Evolutionary conservation across 164 flowering plant genomes (phyloP), one percentile per base, ranked within the genome.

Genomic region (Malania oleifera): DNA sequence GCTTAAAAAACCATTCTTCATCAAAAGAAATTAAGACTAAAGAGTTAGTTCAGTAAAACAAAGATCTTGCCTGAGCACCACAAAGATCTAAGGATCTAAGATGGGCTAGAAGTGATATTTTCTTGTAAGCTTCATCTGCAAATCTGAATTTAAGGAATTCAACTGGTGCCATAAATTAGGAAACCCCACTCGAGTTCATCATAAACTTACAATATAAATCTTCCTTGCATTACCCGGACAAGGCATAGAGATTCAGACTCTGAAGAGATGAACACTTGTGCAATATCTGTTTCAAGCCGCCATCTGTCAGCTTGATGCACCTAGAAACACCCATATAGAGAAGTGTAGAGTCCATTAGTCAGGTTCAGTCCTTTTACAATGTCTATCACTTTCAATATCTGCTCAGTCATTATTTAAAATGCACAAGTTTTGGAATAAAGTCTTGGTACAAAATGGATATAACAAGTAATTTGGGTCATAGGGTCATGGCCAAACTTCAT

Each of bases 221-320:
- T 31, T 57, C 24, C 28, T 56, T 4, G 1, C 15, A 39, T n/a
- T 72, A 89, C 95, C 91, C 72, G 6, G 95, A 89, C 15, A 85
- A 73, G 28, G 98, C 98, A 77, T 89, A 92, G 25, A 92, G 84
- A 65, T 89, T 92, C 57, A 92, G 79, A 62, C 77, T 77, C 61
- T 49, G 76, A 3, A 92, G 80, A 51, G 57, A 64, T 26, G 77
- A 70, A 69, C 95, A 89, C 23, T 75, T 81, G 11, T 56, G 45
- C 52, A 85, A 54, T 70, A 92, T 77, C 56, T 75, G 82, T 52
- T 77, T 74, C 76, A 89, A 73, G 55, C 98, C 96, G 49, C 50
- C 47, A 67, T 92, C 98, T 19, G 95, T 85, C 37, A 89, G 69
- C 69, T 85, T 89, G 76, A 87, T 49, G 52, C 98, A 89, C 84